Base-by-base conservation (phyloP, 1,284 basidiomycete genomes). In the Sporisorium graminicola region DNA sequence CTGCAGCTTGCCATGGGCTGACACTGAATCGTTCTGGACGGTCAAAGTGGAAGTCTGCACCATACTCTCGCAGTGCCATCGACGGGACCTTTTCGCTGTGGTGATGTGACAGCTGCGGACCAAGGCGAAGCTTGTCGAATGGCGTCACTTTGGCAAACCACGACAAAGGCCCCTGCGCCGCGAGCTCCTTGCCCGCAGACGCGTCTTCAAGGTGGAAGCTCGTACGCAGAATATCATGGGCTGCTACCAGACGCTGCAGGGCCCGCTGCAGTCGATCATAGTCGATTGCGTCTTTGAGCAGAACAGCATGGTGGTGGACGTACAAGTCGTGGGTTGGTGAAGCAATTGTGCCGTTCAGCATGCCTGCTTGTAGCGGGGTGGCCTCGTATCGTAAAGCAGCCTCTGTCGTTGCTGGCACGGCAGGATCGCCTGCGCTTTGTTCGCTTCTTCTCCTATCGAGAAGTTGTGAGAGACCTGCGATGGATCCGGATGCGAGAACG, bases 281-380 rank as follows among this genome's bases (percentile, higher is more conserved):
- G 35, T 65, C 62, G 16, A 54, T 7, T 13, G 6, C 27, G 12
- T n/a, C 24, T 9, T 46, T 58, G 14, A 65, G 29, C 49, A 57
- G 10, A 14, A 65, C 54, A 9, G 62, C 55, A 53, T 65, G 62
- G 26, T 65, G 62, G 33, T 65, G 62, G 10, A 65, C 55, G 43
- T 65, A 65, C 20, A 65, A 50, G 13, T 40, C 5, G 20, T 58
- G 55, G 2, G 47, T 31, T 8, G 35, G 16, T 7, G 62, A 65
- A 13, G 49, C 51, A 9, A 53, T 37, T 14, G 51, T 53, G 2
- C 51, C 51, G 13, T 53, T 59, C 37, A 59, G n/a, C 58, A 59
- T 59, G 3, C 58, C 58, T 33, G 58, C 47, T 43, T 59, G 58
- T 33, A 59, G 16, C 18, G 58, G 58, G 12, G 58, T 59, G 7